Evolutionary conservation across 1,284 basidiomycete genomes (phyloP).

Genomic region (Fomitopsis palustris): DNA sequence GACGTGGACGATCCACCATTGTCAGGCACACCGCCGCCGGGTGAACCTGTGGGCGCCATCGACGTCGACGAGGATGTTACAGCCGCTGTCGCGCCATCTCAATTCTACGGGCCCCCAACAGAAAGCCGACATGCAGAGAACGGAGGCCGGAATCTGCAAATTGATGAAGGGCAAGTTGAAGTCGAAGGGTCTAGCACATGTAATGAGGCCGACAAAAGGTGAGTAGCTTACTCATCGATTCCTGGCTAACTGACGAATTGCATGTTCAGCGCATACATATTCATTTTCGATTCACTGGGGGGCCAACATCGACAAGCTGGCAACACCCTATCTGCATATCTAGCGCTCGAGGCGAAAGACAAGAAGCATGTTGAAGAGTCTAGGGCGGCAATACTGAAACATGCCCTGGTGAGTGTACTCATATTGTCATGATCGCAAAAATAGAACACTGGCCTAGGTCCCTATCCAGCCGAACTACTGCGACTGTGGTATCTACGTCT

Average conservation of each 20-base stretch:
- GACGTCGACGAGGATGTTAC: neutral
- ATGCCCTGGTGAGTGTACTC: conserved; percentile 45
- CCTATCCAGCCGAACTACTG: conserved; percentile 81
- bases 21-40: neutral
- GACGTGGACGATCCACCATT: conserved; percentile 11
- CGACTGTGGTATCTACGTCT: conserved; percentile 82
- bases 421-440: neutral
- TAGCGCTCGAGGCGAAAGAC: conserved; percentile 76
- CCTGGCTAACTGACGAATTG: neutral
- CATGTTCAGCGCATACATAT: conserved; percentile 65
- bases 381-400: conserved; percentile 39
- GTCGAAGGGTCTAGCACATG: neutral
- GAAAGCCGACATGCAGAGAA: neutral
- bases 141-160: neutral
- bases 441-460: conserved; percentile 48
- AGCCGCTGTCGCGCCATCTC: conserved; percentile 6
- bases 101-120: conserved; percentile 11
- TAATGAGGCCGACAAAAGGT: neutral
- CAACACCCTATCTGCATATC: conserved; percentile 64
- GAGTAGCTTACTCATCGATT: neutral
- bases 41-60: conserved; percentile 8
- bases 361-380: conserved; percentile 54
- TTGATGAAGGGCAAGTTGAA: neutral
- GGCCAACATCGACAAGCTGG: conserved; percentile 61
- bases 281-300: conserved; percentile 88